A percentile compares a stretch with the other conserved stretches of the same genome.
Conservation (phyloP, 2,329 filamentous ascomycete species). For the Hymenoscyphus infarciens region DNA sequence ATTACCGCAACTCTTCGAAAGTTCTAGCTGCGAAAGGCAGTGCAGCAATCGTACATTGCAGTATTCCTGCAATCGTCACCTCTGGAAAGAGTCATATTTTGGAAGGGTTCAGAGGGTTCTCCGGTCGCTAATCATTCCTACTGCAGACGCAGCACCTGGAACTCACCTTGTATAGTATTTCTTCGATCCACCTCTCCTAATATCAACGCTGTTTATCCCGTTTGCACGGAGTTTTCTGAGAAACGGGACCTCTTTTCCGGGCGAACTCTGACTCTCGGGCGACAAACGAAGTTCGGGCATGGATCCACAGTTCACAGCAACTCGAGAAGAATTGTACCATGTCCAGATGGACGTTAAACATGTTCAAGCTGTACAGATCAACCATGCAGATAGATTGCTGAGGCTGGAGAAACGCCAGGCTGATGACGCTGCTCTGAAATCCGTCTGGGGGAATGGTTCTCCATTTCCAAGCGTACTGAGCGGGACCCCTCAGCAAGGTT, state of each 20-base stretch:
- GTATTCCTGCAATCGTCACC: neutral
- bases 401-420: conserved; percentile 64
- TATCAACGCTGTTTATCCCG: neutral
- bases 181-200: neutral
- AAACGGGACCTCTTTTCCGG: neutral
- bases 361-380: conserved; percentile 59
- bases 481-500: conserved; percentile 84
- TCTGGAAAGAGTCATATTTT: neutral
- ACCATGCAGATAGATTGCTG: conserved; percentile 58
- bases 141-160: neutral
- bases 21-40: neutral
- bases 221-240: neutral
- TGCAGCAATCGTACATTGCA: neutral
- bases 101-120: neutral
- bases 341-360: conserved; percentile 70
- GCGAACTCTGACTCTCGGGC: neutral
- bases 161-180: neutral
- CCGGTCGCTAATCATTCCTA: neutral
- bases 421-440: conserved; percentile 69
- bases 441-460: conserved; percentile 86
- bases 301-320: conserved; percentile 59
- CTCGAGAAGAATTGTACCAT: conserved; percentile 63
- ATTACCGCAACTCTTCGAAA: neutral
- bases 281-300: conserved; percentile 43
- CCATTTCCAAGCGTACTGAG: conserved; percentile 84